Evolutionary conservation across 2,329 filamentous ascomycete genomes (phyloP), one percentile per base, ranked within the genome.

Genomic region (Colletotrichum melonis): DNA sequence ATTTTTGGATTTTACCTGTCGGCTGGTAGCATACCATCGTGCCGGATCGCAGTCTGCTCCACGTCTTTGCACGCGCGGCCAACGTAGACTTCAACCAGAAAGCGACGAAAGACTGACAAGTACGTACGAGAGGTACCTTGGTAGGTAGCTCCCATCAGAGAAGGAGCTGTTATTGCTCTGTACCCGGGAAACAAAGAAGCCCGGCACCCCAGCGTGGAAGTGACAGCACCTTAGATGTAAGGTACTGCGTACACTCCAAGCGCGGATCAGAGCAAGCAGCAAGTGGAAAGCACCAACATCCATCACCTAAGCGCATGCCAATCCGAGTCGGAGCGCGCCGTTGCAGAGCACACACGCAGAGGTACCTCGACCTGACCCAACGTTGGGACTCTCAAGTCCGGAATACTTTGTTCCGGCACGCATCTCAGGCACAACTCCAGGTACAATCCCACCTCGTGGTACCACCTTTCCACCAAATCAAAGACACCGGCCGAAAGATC

Each of bases 241-340:
- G 30, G 30, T 32, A 32, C 30, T 32, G 30, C 8, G 30, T 32
- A 30, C 11, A 24, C 46, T 63, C 42, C n/a, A 52, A 35, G n/a
- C n/a, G 28, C 60, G 12, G n/a, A 63, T 28, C 42, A 49, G 22
- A 22, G 38, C 60, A 63, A 38, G 19, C 54, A 30, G 38, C 60
- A 52, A 38, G 19, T 38, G 30, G 54, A 30, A 66, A 12, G 30
- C 22, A 46, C 60, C 19, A 24, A 64, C 38, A 38, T 6, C 46
- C 38, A 38, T 6, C 46, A 67, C 55, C 63, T 57, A 59, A 63
- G 65, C 69, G 64, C 69, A 72, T 63, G 38, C 60, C 70, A 73
- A 38, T 60, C 32, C n/a, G 26, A 65, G 70, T 73, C 67, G 70
- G 67, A 66, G 70, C 70, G 70, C 56, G 55, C 70, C 67, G 70